Evolutionary conservation across 192 early-diverging fungal species (phyloP).

Genomic region (Coemansia sp.): DNA sequence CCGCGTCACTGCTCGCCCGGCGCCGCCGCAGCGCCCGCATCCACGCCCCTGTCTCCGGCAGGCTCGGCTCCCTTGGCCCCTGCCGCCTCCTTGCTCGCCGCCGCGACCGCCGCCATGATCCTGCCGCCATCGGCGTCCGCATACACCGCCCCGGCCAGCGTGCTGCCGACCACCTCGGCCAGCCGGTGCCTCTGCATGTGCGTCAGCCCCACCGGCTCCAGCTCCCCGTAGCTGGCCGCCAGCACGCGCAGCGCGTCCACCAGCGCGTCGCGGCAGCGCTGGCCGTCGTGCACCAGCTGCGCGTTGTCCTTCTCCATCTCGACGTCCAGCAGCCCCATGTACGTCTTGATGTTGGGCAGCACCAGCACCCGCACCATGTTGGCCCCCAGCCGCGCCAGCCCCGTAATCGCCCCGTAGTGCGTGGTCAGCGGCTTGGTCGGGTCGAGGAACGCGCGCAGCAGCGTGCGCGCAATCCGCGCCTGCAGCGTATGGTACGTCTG

Average conservation of each 20-base stretch:
- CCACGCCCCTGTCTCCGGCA: too few species aligned
- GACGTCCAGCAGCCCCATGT: conserved; percentile 47
- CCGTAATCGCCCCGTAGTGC: conserved; percentile 85
- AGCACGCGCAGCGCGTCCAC: conserved; percentile 23
- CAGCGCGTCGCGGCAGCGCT: conserved; percentile 31
- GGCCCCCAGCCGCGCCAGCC: conserved; percentile 67
- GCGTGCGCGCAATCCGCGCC: conserved; percentile 81
- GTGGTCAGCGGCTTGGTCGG: conserved; percentile 75
- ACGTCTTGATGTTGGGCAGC: conserved; percentile 72
- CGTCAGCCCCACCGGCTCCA: conserved; percentile 10
- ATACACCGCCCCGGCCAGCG: conserved; percentile 38
- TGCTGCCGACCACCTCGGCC: conserved; percentile 31
- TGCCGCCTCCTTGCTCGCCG: too few species aligned
- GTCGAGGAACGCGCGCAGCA: conserved; percentile 87
- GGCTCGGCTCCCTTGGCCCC: too few species aligned
- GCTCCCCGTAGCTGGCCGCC: background rate
- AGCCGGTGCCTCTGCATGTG: conserved; percentile 22
- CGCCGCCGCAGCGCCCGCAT: too few species aligned
- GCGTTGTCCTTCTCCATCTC: conserved; percentile 44
- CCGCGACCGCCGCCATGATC: conserved; percentile 33
- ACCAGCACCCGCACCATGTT: conserved; percentile 74
- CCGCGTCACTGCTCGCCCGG: too few species aligned
- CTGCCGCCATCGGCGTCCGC: conserved; percentile 22
- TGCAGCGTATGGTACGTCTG: conserved; percentile 81
- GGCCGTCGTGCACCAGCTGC: conserved; percentile 34